phyloP scores from a whole-genome alignment of 1,139 yeast species.

The Taphrina populina region DNA sequence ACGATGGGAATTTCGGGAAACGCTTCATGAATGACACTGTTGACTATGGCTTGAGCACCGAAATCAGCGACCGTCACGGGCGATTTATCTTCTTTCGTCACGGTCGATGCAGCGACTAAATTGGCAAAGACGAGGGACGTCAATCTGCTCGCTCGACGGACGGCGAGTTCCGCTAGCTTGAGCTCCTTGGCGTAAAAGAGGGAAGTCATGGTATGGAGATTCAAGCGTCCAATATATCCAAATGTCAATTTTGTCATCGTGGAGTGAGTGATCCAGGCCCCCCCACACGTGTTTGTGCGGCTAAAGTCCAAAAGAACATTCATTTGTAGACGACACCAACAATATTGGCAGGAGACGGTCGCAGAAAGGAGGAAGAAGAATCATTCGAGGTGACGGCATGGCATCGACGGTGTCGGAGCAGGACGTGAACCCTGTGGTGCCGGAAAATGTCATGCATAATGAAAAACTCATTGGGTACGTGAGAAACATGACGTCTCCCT shows the following conservation, averaged over 20 bases:
- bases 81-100: constrained; percentile 81
- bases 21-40: constrained; percentile 71
- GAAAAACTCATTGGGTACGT: constrained; percentile 26
- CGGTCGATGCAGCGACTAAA: constrained; percentile 55
- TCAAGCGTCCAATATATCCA: no score
- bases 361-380: no score
- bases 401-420: constrained; percentile 4
- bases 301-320: no score
- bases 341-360: no score
- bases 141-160: constrained; percentile 76
- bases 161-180: constrained; percentile 52
- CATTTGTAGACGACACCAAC: no score
- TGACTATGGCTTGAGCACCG: constrained; percentile 91
- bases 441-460: constrained; percentile 28
- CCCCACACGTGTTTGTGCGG: no score
- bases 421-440: constrained; percentile 24
- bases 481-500: constrained; percentile 33
- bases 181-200: constrained; percentile 24
- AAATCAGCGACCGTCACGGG: constrained; percentile 99
- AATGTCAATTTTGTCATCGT: no score
- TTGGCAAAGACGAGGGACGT: constrained; percentile 70
- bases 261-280: no score
- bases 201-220: no score
- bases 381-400: no score
- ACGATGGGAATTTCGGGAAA: constrained; percentile 85